A percentile compares a stretch with the other conserved stretches of the same genome.
Conservation (phyloP, 331 rosid genomes). For the Rosa hybrid region DNA sequence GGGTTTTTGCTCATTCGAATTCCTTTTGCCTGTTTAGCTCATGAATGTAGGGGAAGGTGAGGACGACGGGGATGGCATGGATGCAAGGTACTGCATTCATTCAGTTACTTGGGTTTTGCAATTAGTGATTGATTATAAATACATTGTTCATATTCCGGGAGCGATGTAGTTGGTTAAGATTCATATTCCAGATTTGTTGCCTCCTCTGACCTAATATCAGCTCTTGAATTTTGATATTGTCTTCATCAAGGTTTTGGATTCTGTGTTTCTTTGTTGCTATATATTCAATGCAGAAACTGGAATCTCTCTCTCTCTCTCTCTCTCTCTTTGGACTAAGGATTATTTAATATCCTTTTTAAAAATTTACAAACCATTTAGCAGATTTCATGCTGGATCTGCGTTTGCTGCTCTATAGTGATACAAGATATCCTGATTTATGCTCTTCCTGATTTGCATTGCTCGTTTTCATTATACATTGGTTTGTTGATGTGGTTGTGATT, state of each 20-base stretch:
- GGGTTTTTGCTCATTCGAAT: too few relatives aligned
- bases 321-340: background rate
- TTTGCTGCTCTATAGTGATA: background rate
- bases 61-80: too few relatives aligned
- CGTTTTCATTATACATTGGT: background rate
- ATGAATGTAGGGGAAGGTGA: too few relatives aligned
- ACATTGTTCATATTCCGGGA: background rate
- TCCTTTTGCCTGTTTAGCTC: too few relatives aligned
- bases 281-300: background rate
- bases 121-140: too few relatives aligned
- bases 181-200: background rate
- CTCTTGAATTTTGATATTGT: background rate
- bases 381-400: background rate
- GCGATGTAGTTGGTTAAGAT: background rate
- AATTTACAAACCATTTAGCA: background rate
- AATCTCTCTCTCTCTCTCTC: background rate
- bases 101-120: too few relatives aligned
- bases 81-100: too few relatives aligned
- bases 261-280: background rate
- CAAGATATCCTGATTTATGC: background rate
- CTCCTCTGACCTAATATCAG: background rate
- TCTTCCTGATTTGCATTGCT: background rate
- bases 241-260: background rate
- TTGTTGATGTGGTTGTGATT: background rate
- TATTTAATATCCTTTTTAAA: background rate